These are phyloP conservation scores for Termitomyces heimii DNA, from an alignment of 768 basidiomycete genomes.

Conservation along the genomic window DNA sequence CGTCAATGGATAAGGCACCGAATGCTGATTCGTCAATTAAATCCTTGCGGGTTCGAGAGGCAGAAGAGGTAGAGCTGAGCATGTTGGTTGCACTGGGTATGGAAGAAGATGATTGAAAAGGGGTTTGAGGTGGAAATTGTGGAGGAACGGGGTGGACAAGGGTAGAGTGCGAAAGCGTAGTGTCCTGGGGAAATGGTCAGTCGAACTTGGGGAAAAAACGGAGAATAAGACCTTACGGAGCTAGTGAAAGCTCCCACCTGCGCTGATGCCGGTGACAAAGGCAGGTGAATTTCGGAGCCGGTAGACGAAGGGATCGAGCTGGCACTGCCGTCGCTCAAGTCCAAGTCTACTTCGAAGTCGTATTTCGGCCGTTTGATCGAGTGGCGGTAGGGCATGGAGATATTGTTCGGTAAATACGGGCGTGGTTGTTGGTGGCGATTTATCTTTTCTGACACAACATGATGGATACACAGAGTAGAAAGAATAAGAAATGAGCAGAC, in stretches of 20 bases:
- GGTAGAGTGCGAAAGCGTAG: neutral
- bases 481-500: constrained; percentile 23
- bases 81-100: neutral
- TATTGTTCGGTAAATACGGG: neutral
- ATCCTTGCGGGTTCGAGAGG: neutral
- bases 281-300: neutral
- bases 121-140: neutral
- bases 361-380: neutral
- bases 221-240: neutral
- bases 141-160: neutral
- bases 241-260: neutral
- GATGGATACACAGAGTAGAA: neutral
- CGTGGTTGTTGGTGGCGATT: neutral
- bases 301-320: neutral
- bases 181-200: neutral
- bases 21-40: constrained; percentile 44
- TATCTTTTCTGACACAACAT: neutral
- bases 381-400: neutral
- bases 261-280: neutral
- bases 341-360: constrained; percentile 1
- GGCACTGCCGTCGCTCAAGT: constrained; percentile 2
- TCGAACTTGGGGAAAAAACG: neutral
- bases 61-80: neutral
- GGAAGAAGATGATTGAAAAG: neutral
- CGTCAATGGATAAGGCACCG: constrained; percentile 73